Evolutionary conservation across 1,284 basidiomycete genomes (phyloP), one percentile per base, ranked within the genome.

Genomic region (Ceratobasidium sp.): DNA sequence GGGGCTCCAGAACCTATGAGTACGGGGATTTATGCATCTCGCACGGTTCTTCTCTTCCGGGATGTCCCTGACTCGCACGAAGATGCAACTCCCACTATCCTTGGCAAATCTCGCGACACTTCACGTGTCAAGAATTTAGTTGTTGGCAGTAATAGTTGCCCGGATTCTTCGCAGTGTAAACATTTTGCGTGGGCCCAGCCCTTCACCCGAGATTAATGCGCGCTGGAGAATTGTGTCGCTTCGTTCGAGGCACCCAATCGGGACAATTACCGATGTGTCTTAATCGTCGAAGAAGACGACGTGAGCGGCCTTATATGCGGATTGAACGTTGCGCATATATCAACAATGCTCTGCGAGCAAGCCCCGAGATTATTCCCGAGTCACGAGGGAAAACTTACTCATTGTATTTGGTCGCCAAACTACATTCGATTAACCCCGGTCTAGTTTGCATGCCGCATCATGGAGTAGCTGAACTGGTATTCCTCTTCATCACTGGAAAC

Each of bases 121-220:
- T 52, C 73, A 75, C 73, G 73, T 75, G 73, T 61, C 46, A 57
- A 38, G 3, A 10, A 38, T 46, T 3, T 13, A 44, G 59, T 33
- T 38, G 38, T 40, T 33, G 33, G 62, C 61, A 38, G 20, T 52
- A 38, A 28, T 52, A 40, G 17, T 59, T 42, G 12, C 28, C 44
- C 15, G 15, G 28, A 48, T 75, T 65, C 73, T 65, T 65, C 48
- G 42, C 38, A 13, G 65, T 50, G 15, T n/a, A 50, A 52, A 67
- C 33, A 56, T 65, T 75, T 66, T 65, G 46, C 62, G 50, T 74
- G 48, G 50, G 7, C 66, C 15, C 61, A 65, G 20, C 15, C 73
- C n/a, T 20, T 28, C 33, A 23, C 26, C 73, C 73, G 73, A 66
- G 73, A 50, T 75, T 75, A 33, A 52, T 62, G 73, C 73, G 73